Evolutionary conservation across 352 stramenopile species (phyloP).

Genomic region (Pythium scleroteichum): DNA sequence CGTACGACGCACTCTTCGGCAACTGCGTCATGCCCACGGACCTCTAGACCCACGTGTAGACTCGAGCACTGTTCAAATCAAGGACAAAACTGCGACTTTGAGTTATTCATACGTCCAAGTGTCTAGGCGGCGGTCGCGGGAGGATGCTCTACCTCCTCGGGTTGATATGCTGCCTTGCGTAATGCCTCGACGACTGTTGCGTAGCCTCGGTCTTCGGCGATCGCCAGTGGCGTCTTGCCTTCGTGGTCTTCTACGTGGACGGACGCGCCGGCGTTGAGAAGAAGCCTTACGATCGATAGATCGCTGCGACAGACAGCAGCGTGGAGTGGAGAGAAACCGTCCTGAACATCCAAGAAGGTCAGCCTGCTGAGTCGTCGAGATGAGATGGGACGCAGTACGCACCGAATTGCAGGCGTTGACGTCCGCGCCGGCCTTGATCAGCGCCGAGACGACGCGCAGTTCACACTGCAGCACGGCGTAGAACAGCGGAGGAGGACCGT

Average conservation of each 20-base stretch:
- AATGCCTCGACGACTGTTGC: no score
- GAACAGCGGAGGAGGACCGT: conserved; percentile 1
- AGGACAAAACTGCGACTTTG: no score
- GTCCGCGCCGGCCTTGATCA: background rate
- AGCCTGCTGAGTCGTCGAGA: no score
- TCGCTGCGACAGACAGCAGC: background rate
- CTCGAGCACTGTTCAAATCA: no score
- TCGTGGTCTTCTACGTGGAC: background rate
- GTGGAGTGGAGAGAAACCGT: background rate
- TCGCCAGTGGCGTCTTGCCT: background rate
- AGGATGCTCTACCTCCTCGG: no score
- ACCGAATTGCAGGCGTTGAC: background rate
- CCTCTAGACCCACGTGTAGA: no score
- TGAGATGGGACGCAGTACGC: background rate
- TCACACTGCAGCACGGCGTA: conserved; percentile 1
- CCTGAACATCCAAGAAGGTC: background rate
- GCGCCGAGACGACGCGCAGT: background rate
- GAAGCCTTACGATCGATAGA: background rate
- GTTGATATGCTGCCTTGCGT: no score
- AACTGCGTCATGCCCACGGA: conserved; percentile 69
- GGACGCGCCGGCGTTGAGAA: background rate
- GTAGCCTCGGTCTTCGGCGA: background rate
- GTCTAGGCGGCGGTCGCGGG: no score
- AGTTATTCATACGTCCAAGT: no score
- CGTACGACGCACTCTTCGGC: conserved; percentile 70